phyloP scores from a whole-genome alignment of 441 rosid species.

The Corymbia calophylla region DNA sequence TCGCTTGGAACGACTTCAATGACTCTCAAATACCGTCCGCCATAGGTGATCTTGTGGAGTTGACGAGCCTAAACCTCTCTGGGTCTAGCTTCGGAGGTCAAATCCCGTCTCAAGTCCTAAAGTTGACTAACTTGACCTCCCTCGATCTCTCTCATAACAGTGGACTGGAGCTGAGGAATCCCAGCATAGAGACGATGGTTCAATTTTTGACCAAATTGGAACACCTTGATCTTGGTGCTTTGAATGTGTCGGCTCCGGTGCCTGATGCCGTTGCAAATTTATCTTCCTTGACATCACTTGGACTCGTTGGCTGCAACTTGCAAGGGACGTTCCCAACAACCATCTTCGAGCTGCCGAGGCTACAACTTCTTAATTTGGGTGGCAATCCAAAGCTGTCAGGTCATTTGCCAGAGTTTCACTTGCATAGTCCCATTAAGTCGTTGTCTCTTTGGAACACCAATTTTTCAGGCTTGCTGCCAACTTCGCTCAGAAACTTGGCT shows the following conservation, averaged over 20 bases:
- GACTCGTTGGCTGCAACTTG: accelerated
- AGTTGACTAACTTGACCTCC: neutral
- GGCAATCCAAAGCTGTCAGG: neutral
- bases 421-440: neutral
- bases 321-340: neutral
- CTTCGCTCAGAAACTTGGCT: slow-evolving; percentile 2
- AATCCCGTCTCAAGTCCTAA: neutral
- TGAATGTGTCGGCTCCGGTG: accelerated
- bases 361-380: neutral
- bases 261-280: neutral
- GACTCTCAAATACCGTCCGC: neutral
- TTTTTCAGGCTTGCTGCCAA: neutral
- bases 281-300: neutral
- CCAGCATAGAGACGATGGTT: neutral
- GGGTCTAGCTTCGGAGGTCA: accelerated
- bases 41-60: neutral
- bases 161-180: neutral
- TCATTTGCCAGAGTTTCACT: slow-evolving; percentile 1
- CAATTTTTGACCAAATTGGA: neutral
- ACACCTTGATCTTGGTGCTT: accelerated
- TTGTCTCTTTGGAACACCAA: neutral
- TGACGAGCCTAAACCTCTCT: neutral
- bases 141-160: neutral
- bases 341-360: slow-evolving; percentile 4
- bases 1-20: accelerated